Evolutionary conservation across 1,139 yeast genomes (phyloP), one percentile per base, ranked within the genome.

Genomic region (Yarrowia galli): DNA sequence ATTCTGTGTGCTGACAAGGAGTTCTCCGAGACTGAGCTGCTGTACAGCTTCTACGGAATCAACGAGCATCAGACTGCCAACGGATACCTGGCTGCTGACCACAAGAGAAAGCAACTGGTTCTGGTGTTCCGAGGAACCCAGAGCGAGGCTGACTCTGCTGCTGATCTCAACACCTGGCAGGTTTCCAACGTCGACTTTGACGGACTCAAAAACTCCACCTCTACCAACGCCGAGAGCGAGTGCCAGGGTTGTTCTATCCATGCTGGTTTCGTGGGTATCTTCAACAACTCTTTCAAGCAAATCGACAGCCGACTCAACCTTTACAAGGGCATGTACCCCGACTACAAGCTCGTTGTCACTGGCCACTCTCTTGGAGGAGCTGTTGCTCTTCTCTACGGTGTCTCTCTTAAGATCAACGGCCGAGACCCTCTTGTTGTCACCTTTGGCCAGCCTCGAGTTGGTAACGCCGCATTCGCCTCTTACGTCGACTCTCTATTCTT

Each of bases 321-420:
- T 73, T 68, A 83, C 70, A 74, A 75, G 70, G 65, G 73, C 1
- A 65, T 75, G 22, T 76, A 82, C 72, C 84, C 87, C 0, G 81
- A 81, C 35, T 88, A 86, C 74, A 75, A 80, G 53, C 71, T 88
- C 15, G 81, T 84, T 4, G 80, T 88, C 2, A 78, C 85, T 1
- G 95, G 95, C 0, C 95, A 89, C 76, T 89, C 95, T 0, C 75
- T 89, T 28, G 96, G 95, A 1, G 95, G 89, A 3, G 91, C 92
- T 0, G 76, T 88, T 68, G 89, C 92, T 0, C 76, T 82, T 16
- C 76, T 89, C 43, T 82, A 85, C 15, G 92, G 89, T 0, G 80
- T 87, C 23, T 92, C 89, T 72, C 80, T 86, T 68, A 80, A 80
- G 69, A 71, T 84, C 10, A 72, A 84, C 73, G 90, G 89, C 0